Base-by-base conservation (phyloP, 768 basidiomycete genomes). In the Psilocybe tampanensis region DNA sequence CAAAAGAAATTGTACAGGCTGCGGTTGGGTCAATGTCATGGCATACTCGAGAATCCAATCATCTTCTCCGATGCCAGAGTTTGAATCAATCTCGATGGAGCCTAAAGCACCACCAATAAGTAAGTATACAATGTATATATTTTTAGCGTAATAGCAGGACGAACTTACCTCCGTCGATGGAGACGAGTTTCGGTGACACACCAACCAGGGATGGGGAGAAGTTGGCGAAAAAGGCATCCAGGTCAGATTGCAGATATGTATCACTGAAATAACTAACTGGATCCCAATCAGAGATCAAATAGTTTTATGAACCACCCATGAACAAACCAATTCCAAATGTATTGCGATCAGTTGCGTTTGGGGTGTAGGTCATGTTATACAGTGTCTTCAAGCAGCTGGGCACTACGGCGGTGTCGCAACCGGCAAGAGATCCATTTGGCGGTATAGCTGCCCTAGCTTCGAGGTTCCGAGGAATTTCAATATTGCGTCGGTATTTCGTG, bases 21-120 rank as follows among this genome's bases (percentile, higher is more conserved):
- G 78, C 0, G 68, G 63, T 8, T 59, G 66, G 6, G 70, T 69
- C 3, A 85, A 73, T 4, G 72, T 66, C 82, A 85, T 82, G 22
- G 75, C 76, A 52, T 82, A 85, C 66, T 84, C 68, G 7, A 86
- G 71, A 65, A 85, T 84, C 24, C 85, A 74, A 58, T 80, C 72
- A 18, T 81, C 79, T 64, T 86, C 84, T 29, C 77, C 83, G 53
- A 83, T 82, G 60, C 70, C 72, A 52, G 63, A 81, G 78, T 57
- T 43, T 67, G 52, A 8, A 36, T 82, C 81, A 1, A 76, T 66
- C 24, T 76, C 71, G 24, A 79, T 72, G 71, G 78, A 48, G 18
- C 52, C 41, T 63, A 44, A 22, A 3, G 24, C 32, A 41, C 29
- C 19, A 19, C 15, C 18, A 11, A n/a, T 18, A 9, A 36, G 17